These are phyloP conservation scores for Avena eriantha DNA, from an alignment of 176 grass and related monocot species.

Conservation along the genomic window DNA sequence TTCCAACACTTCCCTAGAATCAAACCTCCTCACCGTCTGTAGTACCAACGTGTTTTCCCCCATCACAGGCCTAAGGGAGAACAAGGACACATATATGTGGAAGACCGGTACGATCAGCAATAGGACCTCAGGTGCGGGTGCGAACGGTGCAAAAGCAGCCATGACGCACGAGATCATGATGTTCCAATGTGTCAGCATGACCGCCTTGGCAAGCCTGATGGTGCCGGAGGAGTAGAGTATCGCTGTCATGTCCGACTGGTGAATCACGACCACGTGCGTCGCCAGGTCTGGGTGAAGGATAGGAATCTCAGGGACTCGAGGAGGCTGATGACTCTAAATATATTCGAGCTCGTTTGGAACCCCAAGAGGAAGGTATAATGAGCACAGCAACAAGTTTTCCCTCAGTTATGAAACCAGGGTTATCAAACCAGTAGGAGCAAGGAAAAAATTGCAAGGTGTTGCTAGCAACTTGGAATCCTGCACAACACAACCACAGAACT, in stretches of 20 bases:
- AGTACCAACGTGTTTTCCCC: constrained; percentile 37
- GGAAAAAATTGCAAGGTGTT: too few relatives aligned
- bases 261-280: not conserved
- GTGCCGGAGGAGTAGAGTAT: constrained; percentile 60
- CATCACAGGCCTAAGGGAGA: constrained; percentile 39
- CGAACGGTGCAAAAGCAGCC: not conserved
- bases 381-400: too few relatives aligned
- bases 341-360: too few relatives aligned
- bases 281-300: not conserved
- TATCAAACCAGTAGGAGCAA: too few relatives aligned
- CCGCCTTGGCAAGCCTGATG: constrained; percentile 46
- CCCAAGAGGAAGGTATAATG: too few relatives aligned
- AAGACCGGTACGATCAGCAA: constrained; percentile 58
- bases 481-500: too few relatives aligned
- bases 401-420: too few relatives aligned
- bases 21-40: constrained; percentile 48
- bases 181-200: constrained; percentile 49
- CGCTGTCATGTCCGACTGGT: constrained; percentile 50
- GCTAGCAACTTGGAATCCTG: too few relatives aligned
- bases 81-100: constrained; percentile 50
- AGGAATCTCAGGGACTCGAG: constrained; percentile 46
- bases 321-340: not conserved
- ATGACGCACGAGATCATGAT: constrained; percentile 6
- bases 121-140: not conserved
- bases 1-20: constrained; percentile 19